These are phyloP conservation scores for Cytidiella melzeri DNA, from an alignment of 768 basidiomycete genomes.

Conservation along the genomic window DNA sequence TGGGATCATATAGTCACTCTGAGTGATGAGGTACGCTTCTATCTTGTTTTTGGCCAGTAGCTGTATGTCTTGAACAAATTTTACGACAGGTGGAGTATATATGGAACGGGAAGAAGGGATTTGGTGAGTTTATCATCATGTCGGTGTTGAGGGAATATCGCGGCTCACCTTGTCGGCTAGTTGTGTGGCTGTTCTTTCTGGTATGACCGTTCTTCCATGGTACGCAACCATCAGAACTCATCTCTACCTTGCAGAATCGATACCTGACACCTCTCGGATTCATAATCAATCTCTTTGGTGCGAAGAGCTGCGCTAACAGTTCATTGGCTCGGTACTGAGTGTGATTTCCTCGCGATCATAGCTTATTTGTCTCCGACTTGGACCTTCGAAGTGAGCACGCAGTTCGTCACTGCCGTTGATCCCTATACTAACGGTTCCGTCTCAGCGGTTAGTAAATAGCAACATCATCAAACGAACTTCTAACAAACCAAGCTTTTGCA, in stretches of 20 bases:
- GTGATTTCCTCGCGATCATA: neutral
- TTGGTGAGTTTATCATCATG: conserved; percentile 31
- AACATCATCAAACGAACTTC: no score
- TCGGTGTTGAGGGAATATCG: neutral
- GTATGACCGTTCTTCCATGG: conserved; percentile 17
- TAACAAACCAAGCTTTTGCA: neutral
- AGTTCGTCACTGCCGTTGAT: neutral
- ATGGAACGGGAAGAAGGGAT: conserved; percentile 44
- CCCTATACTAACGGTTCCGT: no score
- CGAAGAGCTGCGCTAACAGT: neutral
- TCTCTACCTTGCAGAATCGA: conserved; percentile 53
- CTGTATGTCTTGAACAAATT: neutral
- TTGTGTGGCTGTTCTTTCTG: conserved; percentile 31
- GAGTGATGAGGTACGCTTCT: conserved; percentile 33
- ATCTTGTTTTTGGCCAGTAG: neutral
- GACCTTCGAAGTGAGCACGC: conserved; percentile 15
- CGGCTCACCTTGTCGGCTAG: conserved; percentile 17
- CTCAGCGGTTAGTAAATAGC: no score
- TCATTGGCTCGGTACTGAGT: neutral
- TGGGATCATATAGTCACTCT: conserved; percentile 56
- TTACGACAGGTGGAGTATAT: conserved; percentile 39
- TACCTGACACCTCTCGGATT: conserved; percentile 61
- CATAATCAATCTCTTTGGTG: conserved; percentile 43
- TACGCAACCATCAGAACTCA: neutral
- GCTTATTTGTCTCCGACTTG: conserved; percentile 20